Evolutionary conservation across 2,329 filamentous ascomycete genomes (phyloP), one percentile per base, ranked within the genome.

Genomic region (Hypoxylon sp.): DNA sequence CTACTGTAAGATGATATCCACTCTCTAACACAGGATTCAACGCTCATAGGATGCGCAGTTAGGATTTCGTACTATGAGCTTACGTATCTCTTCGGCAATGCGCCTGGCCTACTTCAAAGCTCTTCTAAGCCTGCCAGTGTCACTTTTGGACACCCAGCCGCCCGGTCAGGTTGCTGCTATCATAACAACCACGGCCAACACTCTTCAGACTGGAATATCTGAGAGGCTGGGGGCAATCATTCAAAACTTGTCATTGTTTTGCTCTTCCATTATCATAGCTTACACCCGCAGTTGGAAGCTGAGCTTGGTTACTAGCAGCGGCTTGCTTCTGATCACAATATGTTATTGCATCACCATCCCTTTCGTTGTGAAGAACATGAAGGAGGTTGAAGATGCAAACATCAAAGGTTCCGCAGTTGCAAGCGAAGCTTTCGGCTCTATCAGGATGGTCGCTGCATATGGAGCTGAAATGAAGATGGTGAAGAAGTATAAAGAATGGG

Each of bases 71-170:
- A 85, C 88, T 75, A 85, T 87, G 65, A 87, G 87, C 29, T 83
- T 89, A 46, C 83, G 87, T 29, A 81, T 89, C 58, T 89, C 87
- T 3, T 86, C 87, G 1, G 83, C 83, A 9, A 80, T 90, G 59
- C 83, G 91, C 7, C 81, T 90, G 25, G 83, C 87, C 64, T 93
- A 91, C 69, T 81, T 93, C n/a, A 81, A 84, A 52, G 81, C 84
- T 27, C 83, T 92, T 4, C 86, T 94, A 39, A 79, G 80, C 1
- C 88, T 92, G 73, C 87, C 88, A 41, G 85, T 92, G 43, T 86
- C 89, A 57, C 85, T 90, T 29, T 85, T 92, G 48, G 90, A 92
- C 74, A 86, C 85, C 9, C 85, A 88, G 77, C 86, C 87, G 0
- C 81, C 87, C 0, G 89, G 89, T 1, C 82, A 85, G 43, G 84